phyloP scores from a whole-genome alignment of 768 basidiomycete species.

The Polyporus arcularius region DNA sequence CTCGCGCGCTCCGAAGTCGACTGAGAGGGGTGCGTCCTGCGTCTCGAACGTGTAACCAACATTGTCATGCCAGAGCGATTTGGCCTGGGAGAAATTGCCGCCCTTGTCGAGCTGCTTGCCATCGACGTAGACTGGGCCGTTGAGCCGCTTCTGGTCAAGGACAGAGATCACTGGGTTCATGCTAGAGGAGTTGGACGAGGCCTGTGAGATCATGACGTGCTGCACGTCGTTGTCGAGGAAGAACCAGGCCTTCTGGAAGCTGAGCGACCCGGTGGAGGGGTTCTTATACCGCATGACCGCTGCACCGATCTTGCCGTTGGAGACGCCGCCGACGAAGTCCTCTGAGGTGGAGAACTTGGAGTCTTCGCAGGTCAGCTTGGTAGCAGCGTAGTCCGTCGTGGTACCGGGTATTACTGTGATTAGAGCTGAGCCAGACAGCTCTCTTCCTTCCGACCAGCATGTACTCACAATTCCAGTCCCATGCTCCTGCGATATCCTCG shows the following conservation, averaged over 20 bases:
- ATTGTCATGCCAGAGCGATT: conserved; percentile 62
- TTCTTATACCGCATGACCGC: conserved; percentile 70
- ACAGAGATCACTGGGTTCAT: conserved; percentile 58
- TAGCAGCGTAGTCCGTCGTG: conserved; percentile 63
- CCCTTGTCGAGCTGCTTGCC: conserved; percentile 24
- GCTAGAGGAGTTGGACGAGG: conserved; percentile 38
- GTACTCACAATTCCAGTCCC: conserved; percentile 65
- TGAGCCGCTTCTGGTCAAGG: conserved; percentile 61
- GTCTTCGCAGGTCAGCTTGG: conserved; percentile 49
- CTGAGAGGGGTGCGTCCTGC: conserved; percentile 30
- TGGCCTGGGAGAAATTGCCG: conserved; percentile 29
- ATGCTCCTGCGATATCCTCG: conserved; percentile 68
- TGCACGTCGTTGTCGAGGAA: conserved; percentile 67
- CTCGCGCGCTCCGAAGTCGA: conserved; percentile 48
- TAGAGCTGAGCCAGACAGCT: neutral
- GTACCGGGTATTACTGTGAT: conserved; percentile 61
- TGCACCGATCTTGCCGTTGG: conserved; percentile 55
- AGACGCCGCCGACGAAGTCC: conserved; percentile 66
- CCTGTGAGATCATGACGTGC: conserved; percentile 58
- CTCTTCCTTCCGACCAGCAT: no score
- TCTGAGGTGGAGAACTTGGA: conserved; percentile 49
- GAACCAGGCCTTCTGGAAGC: conserved; percentile 75
- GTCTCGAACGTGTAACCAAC: conserved; percentile 60
- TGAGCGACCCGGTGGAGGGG: conserved; percentile 52
- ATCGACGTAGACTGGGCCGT: conserved; percentile 46